A percentile compares a stretch with the other conserved stretches of the same genome.
Conservation (phyloP, 1,284 basidiomycete genomes). For the Ustilago crameri region DNA sequence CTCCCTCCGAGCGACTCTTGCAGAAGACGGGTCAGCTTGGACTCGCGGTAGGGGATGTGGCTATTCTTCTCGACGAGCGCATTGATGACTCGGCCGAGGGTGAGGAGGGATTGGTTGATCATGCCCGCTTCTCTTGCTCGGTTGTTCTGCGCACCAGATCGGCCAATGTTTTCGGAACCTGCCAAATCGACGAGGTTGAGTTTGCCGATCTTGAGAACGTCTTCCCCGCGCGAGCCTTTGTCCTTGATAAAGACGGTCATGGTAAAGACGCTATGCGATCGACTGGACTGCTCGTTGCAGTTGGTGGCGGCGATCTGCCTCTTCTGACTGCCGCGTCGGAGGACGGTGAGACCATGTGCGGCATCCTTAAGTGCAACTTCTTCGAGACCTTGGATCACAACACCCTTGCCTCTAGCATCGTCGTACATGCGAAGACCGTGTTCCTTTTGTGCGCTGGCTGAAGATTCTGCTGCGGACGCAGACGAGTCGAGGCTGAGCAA, state of each 20-base stretch:
- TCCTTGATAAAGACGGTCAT: slow-evolving; percentile 95
- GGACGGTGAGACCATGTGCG: slow-evolving; percentile 83
- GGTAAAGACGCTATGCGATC: slow-evolving; percentile 98
- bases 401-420: slow-evolving; percentile 78
- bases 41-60: slow-evolving; percentile 88
- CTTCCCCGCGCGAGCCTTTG: slow-evolving; percentile 78
- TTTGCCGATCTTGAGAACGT: slow-evolving; percentile 91
- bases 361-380: slow-evolving; percentile 86
- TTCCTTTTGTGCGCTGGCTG: slow-evolving; percentile 15
- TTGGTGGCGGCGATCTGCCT: slow-evolving; percentile 95
- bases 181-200: slow-evolving; percentile 97
- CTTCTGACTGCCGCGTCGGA: slow-evolving; percentile 88
- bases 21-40: slow-evolving; percentile 92
- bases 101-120: slow-evolving; percentile 97
- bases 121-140: slow-evolving; percentile 96
- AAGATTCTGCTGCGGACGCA: slow-evolving; percentile 11
- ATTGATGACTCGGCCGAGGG: slow-evolving; percentile 95
- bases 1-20: slow-evolving; percentile 99
- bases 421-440: slow-evolving; percentile 78
- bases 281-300: slow-evolving; percentile 96
- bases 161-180: slow-evolving; percentile 96
- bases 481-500: slow-evolving; percentile 72
- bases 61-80: slow-evolving; percentile 87
- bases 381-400: slow-evolving; percentile 93
- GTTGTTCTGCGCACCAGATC: slow-evolving; percentile 94